A percentile compares a stretch with the other conserved stretches of the same genome.
Evolutionary conservation across 2,329 filamentous ascomycete genomes (phyloP).

Genomic region (Pseudogymnoascus sp.): DNA sequence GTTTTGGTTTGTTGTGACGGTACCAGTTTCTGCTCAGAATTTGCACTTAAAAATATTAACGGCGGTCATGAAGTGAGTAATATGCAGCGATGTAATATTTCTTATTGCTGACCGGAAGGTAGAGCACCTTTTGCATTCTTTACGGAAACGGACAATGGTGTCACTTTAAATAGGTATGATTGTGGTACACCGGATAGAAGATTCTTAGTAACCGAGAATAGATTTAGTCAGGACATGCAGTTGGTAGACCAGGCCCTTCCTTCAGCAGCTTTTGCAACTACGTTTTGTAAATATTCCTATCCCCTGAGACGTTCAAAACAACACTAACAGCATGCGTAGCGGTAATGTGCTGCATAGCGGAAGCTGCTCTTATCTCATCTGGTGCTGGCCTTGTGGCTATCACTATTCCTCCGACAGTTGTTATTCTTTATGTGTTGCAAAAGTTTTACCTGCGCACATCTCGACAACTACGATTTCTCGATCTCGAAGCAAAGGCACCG

Average conservation of each 20-base stretch:
- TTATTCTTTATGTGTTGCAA: slow-evolving; percentile 20
- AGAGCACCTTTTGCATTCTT: slow-evolving; percentile 12
- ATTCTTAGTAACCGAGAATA: slow-evolving; percentile 6
- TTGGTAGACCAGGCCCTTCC: slow-evolving; percentile 14
- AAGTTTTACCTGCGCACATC: slow-evolving; percentile 38
- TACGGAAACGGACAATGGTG: slow-evolving; percentile 11
- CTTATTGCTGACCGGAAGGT: background rate
- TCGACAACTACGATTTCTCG: slow-evolving; percentile 37
- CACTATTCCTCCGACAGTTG: slow-evolving; percentile 13
- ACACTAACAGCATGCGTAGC: background rate
- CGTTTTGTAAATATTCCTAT: background rate
- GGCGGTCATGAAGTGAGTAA: slow-evolving; percentile 8
- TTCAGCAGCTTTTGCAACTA: background rate
- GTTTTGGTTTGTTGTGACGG: slow-evolving; percentile 1
- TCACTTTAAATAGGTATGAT: slow-evolving; percentile 7
- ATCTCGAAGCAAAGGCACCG: slow-evolving; percentile 34
- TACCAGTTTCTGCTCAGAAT: background rate
- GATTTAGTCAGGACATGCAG: slow-evolving; percentile 15
- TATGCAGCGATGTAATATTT: background rate
- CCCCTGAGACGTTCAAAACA: background rate
- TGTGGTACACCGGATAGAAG: background rate
- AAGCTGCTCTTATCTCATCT: slow-evolving; percentile 11
- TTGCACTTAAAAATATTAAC: slow-evolving; percentile 11
- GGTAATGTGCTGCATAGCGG: background rate
- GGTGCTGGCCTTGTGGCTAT: slow-evolving; percentile 12